phyloP scores from a whole-genome alignment of 108 stramenopile genomes.

The Nitzschia inconspicua region DNA sequence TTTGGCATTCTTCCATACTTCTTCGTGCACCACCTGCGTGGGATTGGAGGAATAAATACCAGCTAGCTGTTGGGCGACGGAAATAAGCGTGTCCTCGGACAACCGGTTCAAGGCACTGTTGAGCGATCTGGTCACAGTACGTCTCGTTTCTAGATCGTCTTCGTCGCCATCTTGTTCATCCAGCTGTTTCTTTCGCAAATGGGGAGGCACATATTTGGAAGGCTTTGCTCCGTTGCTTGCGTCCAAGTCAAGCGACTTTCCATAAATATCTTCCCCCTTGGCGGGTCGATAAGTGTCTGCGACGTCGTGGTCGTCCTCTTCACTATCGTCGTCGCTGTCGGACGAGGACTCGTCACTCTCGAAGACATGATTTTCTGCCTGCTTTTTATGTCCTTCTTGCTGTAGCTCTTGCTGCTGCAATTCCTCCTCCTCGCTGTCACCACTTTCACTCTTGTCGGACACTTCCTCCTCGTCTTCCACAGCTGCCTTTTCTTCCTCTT shows the following conservation, averaged over 20 bases:
- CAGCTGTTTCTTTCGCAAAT: slow-evolving; percentile 46
- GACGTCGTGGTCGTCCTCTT: slow-evolving; percentile 52
- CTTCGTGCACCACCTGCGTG: slow-evolving; percentile 60
- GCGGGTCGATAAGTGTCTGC: slow-evolving; percentile 79
- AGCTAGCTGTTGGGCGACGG: slow-evolving; percentile 69
- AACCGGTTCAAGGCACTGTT: slow-evolving; percentile 91
- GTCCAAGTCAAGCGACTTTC: slow-evolving; percentile 53
- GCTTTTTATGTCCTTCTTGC: background rate
- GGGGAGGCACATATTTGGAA: slow-evolving; percentile 83
- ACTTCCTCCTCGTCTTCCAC: background rate
- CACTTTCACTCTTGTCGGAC: slow-evolving; percentile 1
- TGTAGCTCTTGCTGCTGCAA: too few relatives aligned
- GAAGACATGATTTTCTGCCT: slow-evolving; percentile 2
- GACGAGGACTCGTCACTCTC: slow-evolving; percentile 1
- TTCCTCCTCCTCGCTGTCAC: slow-evolving; percentile 9
- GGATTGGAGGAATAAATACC: slow-evolving; percentile 48
- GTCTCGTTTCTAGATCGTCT: slow-evolving; percentile 16
- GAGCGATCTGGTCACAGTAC: slow-evolving; percentile 58
- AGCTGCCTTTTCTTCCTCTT: background rate
- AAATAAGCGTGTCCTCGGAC: slow-evolving; percentile 86
- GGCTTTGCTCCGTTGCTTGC: slow-evolving; percentile 15
- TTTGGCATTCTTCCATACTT: slow-evolving; percentile 68
- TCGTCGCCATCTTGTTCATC: slow-evolving; percentile 12
- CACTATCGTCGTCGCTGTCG: slow-evolving; percentile 18
- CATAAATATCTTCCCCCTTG: slow-evolving; percentile 94